Base-by-base conservation (phyloP, 768 basidiomycete genomes). In the Boletus reticuloceps region DNA sequence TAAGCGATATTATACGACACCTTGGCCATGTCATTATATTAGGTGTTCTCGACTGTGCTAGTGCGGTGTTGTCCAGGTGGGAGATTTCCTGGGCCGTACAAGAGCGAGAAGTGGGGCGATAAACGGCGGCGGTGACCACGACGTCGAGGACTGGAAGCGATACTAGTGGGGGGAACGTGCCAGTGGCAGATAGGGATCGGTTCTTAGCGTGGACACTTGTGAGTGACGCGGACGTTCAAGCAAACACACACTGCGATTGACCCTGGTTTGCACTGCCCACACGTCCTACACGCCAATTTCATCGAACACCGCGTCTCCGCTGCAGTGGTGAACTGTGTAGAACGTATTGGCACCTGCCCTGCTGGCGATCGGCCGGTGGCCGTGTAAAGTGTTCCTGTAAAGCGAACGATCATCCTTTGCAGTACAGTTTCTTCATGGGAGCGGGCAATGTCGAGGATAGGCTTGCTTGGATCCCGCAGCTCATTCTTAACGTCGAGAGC, bases 1-100 rank as follows among this genome's bases (percentile, higher is more conserved):
- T 39, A 63, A 62, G 62, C 59, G 66, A 64, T 13, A 14, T 48
- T 50, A 37, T 58, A 60, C 64, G 66, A 55, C 53, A 65, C 27
- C 53, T 56, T 29, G 54, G 55, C 44, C 50, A 51, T 59, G 31
- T 45, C 55, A 58, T 51, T 34, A 12, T 38, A 20, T 53, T 36
- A 19, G 22, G 59, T 22, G 59, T 38, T 38, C 47, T 41, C 43
- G 51, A 39, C 52, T 53, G 49, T 46, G 37, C 34, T 14, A 8
- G 49, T 48, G 58, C 64, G 27, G 60, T 66, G 55, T 39, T 42
- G 38, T 16, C 49, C 42, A 40, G 37, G 41, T 36, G 52, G 50
- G 29, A 46, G 50, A 38, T n/a, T 29, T 36, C 47, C 50, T 44
- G 41, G 41, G 39, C 13, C 10, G 53, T 47, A 51, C 47, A 44